A percentile compares a stretch with the other conserved stretches of the same genome.
Conservation (phyloP, 1,284 basidiomycete genomes). For the Pterulicium gracile region DNA sequence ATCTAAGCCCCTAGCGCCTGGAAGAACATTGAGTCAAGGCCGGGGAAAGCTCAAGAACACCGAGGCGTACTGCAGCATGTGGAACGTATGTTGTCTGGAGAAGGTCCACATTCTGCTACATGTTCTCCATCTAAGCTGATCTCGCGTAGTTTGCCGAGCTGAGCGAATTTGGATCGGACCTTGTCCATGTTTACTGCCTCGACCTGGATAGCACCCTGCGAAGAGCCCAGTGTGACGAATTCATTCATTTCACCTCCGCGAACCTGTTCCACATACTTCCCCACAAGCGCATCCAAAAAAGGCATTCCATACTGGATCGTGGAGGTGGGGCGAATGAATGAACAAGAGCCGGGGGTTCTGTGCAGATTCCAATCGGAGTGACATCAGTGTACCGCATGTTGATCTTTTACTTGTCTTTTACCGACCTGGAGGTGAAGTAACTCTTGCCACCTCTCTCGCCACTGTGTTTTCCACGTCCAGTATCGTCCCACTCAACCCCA, state of each 20-base stretch:
- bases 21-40: slow-evolving; percentile 11
- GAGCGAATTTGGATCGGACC: slow-evolving; percentile 59
- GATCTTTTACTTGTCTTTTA: slow-evolving; percentile 3
- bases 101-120: slow-evolving; percentile 43
- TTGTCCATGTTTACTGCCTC: slow-evolving; percentile 79
- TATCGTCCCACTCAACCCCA: slow-evolving; percentile 93
- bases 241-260: slow-evolving; percentile 44
- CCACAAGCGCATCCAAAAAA: slow-evolving; percentile 65
- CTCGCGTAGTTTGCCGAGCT: slow-evolving; percentile 60
- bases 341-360: slow-evolving; percentile 50
- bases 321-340: slow-evolving; percentile 63
- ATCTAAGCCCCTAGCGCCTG: slow-evolving; percentile 75
- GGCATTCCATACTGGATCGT: slow-evolving; percentile 50
- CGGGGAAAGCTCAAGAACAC: slow-evolving; percentile 7
- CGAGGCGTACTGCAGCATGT: slow-evolving; percentile 60
- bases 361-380: slow-evolving; percentile 9
- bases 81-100: slow-evolving; percentile 39
- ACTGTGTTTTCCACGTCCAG: slow-evolving; percentile 75
- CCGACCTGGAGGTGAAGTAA: slow-evolving; percentile 78
- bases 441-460: slow-evolving; percentile 68
- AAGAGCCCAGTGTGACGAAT: slow-evolving; percentile 69
- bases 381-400: slow-evolving; percentile 7
- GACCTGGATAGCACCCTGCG: slow-evolving; percentile 72
- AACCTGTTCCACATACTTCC: slow-evolving; percentile 63
- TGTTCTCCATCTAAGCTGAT: slow-evolving; percentile 67